Evolutionary conservation across 306 rosid genomes (phyloP).

Genomic region (Medicago ruthenica): DNA sequence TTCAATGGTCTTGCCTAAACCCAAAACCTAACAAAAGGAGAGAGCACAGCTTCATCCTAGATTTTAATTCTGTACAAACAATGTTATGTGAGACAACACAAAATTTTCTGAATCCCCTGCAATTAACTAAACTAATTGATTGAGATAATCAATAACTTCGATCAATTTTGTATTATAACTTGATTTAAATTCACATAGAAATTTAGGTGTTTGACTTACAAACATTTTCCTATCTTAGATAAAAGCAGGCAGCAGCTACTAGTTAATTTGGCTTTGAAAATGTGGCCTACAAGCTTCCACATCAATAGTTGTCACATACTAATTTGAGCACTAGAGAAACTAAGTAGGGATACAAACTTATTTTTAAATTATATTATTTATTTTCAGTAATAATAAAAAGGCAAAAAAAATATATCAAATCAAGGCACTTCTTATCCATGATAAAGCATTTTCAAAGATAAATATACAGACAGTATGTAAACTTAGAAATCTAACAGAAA

Average conservation of each 20-base stretch:
- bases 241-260: background rate
- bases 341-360: background rate
- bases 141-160: too few relatives aligned
- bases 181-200: background rate
- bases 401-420: background rate
- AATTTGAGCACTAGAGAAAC: background rate
- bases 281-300: constrained; percentile 1
- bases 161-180: too few relatives aligned
- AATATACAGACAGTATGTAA: constrained; percentile 15
- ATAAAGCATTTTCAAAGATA: constrained; percentile 22
- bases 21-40: too few relatives aligned
- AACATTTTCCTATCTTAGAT: background rate
- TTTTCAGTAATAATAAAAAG: background rate
- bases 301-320: constrained; percentile 1
- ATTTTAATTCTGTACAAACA: too few relatives aligned
- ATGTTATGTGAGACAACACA: too few relatives aligned
- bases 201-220: background rate
- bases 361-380: background rate
- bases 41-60: too few relatives aligned
- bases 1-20: too few relatives aligned
- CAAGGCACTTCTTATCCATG: constrained; percentile 18
- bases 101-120: too few relatives aligned
- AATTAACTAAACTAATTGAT: too few relatives aligned
- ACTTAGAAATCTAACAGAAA: constrained; percentile 9
- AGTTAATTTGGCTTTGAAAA: background rate